These are phyloP conservation scores for Protoeuglena noctilucae DNA, from an alignment of 139 green algal species.

Conservation along the genomic window DNA sequence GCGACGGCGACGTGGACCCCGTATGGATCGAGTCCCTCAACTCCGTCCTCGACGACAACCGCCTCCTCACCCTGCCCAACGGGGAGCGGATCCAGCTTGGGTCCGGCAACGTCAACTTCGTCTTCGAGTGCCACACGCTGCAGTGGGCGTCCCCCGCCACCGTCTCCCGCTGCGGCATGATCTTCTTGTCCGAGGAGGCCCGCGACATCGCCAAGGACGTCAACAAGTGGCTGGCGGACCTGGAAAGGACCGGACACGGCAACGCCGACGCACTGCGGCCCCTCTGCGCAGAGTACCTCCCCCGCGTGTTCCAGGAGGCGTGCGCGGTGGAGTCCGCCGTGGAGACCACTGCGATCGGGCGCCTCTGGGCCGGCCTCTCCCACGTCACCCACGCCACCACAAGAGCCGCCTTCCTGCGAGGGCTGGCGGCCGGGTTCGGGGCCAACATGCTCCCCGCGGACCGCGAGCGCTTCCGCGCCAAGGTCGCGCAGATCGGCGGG, in stretches of 20 bases:
- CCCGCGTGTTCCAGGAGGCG: not conserved
- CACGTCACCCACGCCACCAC: conserved; percentile 20
- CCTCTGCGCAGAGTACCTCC: not conserved
- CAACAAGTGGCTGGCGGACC: conserved; percentile 22
- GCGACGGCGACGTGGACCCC: conserved; percentile 70
- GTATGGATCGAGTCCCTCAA: conserved; percentile 84
- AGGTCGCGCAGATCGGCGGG: not conserved
- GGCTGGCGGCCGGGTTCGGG: conserved; percentile 33
- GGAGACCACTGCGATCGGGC: not conserved
- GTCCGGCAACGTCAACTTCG: conserved; percentile 68
- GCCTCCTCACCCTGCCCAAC: conserved; percentile 62
- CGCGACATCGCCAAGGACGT: conserved; percentile 19
- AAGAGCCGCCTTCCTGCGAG: conserved; percentile 24
- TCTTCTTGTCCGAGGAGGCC: conserved; percentile 39
- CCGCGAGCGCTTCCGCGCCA: conserved; percentile 14
- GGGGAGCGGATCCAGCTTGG: conserved; percentile 71
- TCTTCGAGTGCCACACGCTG: conserved; percentile 70
- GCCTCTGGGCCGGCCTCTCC: conserved; percentile 13
- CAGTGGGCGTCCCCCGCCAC: conserved; percentile 67
- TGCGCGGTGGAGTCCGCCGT: not conserved
- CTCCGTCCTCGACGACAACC: conserved; percentile 67
- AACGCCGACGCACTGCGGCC: not conserved
- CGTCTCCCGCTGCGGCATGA: conserved; percentile 40
- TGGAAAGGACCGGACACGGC: too few relatives aligned
- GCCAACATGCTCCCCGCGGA: conserved; percentile 26